These are phyloP conservation scores for Microdochium trichocladiopsis DNA, from an alignment of 2,329 filamentous ascomycete species.

Conservation along the genomic window DNA sequence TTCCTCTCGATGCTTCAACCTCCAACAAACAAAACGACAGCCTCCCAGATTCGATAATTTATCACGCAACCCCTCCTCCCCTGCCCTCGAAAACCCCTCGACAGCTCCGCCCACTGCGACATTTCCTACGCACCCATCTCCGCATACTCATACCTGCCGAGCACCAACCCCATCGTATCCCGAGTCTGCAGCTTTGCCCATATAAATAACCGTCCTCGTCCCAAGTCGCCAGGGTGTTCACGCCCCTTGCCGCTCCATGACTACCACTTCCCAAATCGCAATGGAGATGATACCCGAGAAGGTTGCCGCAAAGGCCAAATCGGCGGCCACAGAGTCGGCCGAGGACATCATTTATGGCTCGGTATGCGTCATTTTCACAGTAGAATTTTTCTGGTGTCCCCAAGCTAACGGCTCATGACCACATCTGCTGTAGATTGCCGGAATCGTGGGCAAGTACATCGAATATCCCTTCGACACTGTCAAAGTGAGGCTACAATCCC, in stretches of 20 bases:
- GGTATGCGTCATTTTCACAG: neutral
- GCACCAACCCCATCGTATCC: too few species aligned
- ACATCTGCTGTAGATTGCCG: slow-evolving; percentile 52
- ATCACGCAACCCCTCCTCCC: too few species aligned
- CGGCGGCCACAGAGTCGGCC: neutral
- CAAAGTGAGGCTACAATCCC: slow-evolving; percentile 95
- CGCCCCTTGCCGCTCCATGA: neutral
- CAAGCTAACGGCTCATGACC: neutral
- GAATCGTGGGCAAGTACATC: slow-evolving; percentile 88
- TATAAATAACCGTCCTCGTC: neutral
- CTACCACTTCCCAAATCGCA: neutral
- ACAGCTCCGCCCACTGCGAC: too few species aligned
- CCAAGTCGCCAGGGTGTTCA: too few species aligned
- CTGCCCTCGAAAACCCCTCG: too few species aligned
- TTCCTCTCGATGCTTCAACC: too few species aligned
- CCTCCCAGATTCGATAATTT: too few species aligned
- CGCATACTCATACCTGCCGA: too few species aligned
- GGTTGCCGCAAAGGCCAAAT: neutral
- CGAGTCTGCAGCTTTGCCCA: neutral
- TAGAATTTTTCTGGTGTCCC: neutral
- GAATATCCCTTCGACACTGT: slow-evolving; percentile 99
- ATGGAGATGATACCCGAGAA: neutral
- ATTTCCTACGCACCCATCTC: too few species aligned
- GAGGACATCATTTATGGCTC: slow-evolving; percentile 1
- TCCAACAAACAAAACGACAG: too few species aligned